Base-by-base conservation (phyloP, 768 basidiomycete species). In the Gloeostereum incarnatum region DNA sequence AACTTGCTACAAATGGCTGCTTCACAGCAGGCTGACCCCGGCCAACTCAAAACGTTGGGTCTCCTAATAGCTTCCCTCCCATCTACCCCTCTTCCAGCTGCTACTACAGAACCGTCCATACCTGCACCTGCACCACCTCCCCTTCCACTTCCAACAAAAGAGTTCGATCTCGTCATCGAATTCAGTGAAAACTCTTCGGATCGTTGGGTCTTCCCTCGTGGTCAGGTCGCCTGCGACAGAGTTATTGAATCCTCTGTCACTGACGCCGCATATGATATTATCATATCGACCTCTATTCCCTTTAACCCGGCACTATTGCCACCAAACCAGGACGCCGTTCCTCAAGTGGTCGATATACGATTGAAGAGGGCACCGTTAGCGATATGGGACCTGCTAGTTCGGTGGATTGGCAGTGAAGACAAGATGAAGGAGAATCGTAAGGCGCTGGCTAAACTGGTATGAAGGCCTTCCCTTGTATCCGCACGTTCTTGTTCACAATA, bases 141-240 rank as follows among this genome's bases (percentile, higher is more conserved):
- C 10, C 13, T 44, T 24, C 43, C 55, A 29, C 41, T 48, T 30
- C 51, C 70, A 13, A 51, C 66, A 23, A 78, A 70, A 49, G 71
- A 73, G n/a, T 83, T 78, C 48, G 85, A 88, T 51, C 51, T 89
- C 1, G 73, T 87, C 17, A 50, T 89, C 36, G 81, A 84, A 49
- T 87, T 84, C 45, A 59, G 66, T 35, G 85, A 87, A 49, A 58
- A 61, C 4, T 64, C 73, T 2, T 61, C 62, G 30, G 81, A 84
- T 33, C 70, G 77, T n/a, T 80, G 75, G 73, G 47, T 81, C 5
- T 62, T 88, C 38, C 83, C 85, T 36, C 72, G 81, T 22, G 75
- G 72, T 16, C 62, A 67, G 4, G 68, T 68, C 6, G 56, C 68
- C 21, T 75, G 65, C 43, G 71, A 81, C 44, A 56, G 56, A 40